Evolutionary conservation across 78 protist species (phyloP), one percentile per base, ranked within the genome.

Genomic region (Dictyostelium capitatum): DNA sequence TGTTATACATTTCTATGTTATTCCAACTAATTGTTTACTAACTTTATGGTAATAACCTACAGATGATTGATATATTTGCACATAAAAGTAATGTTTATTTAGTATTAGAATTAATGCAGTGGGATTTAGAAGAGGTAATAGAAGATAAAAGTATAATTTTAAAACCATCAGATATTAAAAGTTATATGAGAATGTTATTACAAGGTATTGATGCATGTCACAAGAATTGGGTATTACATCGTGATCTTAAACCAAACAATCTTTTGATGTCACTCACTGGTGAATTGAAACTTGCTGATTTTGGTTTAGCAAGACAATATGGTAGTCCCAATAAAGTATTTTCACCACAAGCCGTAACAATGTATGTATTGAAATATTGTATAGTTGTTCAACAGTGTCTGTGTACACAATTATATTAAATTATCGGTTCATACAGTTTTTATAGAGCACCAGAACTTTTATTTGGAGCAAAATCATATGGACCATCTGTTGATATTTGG

Each of bases 361-460:
- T 70, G 80, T 90, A 51, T 17, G 47, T 51, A 28, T 8, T 19
- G 3, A 59, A 17, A 15, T 59, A 59, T n/a, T 7, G 1, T 59
- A 59, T n/a, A 15, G 19, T 57, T 4, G 11, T 14, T 30, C 3
- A 10, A 2, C 8, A 82, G 5, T 46, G 47, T 53, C 1, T 32
- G 14, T 30, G 4, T 75, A 23, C 2, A 15, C 4, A 46, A 37
- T 80, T 23, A 47, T 20, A 23, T 23, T n/a, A 32, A n/a, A n/a
- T n/a, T n/a, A n/a, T n/a, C n/a, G n/a, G n/a, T n/a, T n/a, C 19
- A 28, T 25, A 87, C 56, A 50, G 91, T 43, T 96, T 81, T 77
- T 97, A 95, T 74, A 69, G 97, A 37, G 96, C 98, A 30, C 98
- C 98, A 53, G 98, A 97, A 70, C 82, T 97, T 70, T 83, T 97